Base-by-base conservation (phyloP, 345 rosid genomes). In the Hypericum perforatum region DNA sequence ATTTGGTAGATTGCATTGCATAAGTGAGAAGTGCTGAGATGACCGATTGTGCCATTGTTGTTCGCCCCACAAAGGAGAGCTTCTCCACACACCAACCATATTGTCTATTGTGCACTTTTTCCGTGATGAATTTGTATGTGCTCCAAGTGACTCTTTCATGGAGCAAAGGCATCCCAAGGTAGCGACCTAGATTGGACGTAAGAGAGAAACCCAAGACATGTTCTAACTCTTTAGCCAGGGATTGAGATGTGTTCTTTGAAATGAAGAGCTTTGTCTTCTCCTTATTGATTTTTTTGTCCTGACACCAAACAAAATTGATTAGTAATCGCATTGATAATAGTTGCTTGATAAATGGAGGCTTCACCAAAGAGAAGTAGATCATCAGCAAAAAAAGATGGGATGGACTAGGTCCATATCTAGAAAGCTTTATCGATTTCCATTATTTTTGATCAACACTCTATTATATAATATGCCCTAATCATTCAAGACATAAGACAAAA, bases 381-480 rank as follows among this genome's bases (percentile, higher is more conserved):
- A 45, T 45, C 49, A n/a, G 22, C 16, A 45, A 45, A 45, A 45
- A 45, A 49, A 49, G 7, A 16, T 49, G 53, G 11, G 37, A 13
- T 6, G 29, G 38, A 5, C 11, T 15, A 2, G 37, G 22, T 15
- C 53, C 53, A 6, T 38, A 10, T 15, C 37, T 8, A 5, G 37
- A 3, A 6, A 16, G 9, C 37, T 15, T 3, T 5, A 49, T 49
- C 37, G 53, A 29, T 11, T 22, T 16, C n/a, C 53, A 22, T 0
- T 15, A 6, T 10, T 38, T 38, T 6, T 3, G 9, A 7, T 6
- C 11, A 6, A 49, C 37, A 1, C 3, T 11, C 8, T 5, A 5
- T 29, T n/a, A 8, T 12, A 45, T 45, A 5, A 45, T 5, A 5
- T 12, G 16, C 12, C 22, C 16, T 2, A 49, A 5, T 49, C 53